Base-by-base conservation (phyloP, 371 early-diverging fungal species). In the Mortierella sp. region DNA sequence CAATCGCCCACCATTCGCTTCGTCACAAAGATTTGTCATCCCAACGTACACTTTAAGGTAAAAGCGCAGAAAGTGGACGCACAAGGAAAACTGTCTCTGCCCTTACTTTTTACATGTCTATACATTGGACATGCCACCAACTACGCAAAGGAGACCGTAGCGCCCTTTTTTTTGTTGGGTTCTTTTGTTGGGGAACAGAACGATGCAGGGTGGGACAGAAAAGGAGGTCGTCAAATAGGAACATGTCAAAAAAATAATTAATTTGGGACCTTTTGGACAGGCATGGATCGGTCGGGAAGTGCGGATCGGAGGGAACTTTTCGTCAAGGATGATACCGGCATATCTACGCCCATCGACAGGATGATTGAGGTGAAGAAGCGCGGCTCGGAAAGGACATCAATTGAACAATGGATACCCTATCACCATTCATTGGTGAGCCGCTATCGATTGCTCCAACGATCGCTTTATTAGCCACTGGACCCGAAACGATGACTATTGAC, bases 21-120 rank as follows among this genome's bases (percentile, higher is more conserved):
- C 80, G 79, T 89, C n/a, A 96, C 96, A 14, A 91, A 89, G 47
- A 93, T 95, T 48, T 95, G 95, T 76, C 95, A 95, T 75, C 95
- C 96, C 37, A 94, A 93, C 73, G 90, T 94, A 72, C 92, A 94
- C 83, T 92, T 94, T 77, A 92, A 93, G 88, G 91, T 90, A 89
- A 66, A 67, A 24, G 40, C 26, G 22, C 24, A 10, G n/a, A n/a
- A n/a, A n/a, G n/a, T n/a, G n/a, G n/a, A n/a, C n/a, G n/a, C n/a
- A n/a, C n/a, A n/a, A n/a, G n/a, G n/a, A n/a, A n/a, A n/a, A n/a
- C 43, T n/a, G 7, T 58, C 24, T 22, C 2, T 10, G 24, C 65
- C 2, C 26, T 41, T 41, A 11, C 39, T 63, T 63, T 19, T 66
- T 13, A 24, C 16, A 29, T 58, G 2, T 2, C 58, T 66, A n/a